A percentile compares a stretch with the other conserved stretches of the same genome.
Evolutionary conservation across 345 rosid species (phyloP).

Genomic region (Geranium rotundifolium): DNA sequence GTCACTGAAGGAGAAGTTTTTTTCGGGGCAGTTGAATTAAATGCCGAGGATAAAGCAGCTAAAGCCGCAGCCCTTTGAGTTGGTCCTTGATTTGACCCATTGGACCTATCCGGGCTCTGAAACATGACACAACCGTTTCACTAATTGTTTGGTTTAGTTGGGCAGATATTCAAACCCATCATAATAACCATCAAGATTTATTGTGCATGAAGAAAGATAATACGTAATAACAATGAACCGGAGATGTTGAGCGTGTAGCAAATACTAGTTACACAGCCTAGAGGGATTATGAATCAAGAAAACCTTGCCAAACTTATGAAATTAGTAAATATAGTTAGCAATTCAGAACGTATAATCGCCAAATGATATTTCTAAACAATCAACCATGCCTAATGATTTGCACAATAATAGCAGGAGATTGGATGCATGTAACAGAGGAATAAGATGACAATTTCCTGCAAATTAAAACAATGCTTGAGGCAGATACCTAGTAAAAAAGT

Average conservation of each 20-base stretch:
- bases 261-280: not conserved
- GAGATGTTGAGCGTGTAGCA: too few species aligned
- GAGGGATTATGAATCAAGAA: not conserved
- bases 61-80: slow-evolving; percentile 81
- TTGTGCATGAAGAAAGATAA: not conserved
- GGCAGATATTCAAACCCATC: not conserved
- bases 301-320: too few species aligned
- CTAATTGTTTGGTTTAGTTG: not conserved
- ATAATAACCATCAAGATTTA: not conserved
- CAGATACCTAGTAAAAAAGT: too few species aligned
- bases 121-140: slow-evolving; percentile 9
- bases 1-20: slow-evolving; percentile 37
- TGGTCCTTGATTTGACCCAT: slow-evolving; percentile 52
- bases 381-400: too few species aligned
- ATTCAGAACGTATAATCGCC: too few species aligned
- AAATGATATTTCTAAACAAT: too few species aligned
- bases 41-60: slow-evolving; percentile 75
- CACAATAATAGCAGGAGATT: too few species aligned
- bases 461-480: too few species aligned
- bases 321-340: too few species aligned
- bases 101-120: slow-evolving; percentile 46
- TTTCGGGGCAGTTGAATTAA: slow-evolving; percentile 44
- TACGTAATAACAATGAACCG: too few species aligned
- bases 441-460: too few species aligned
- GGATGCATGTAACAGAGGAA: too few species aligned